Percentiles rank a stretch among this genome's conserved stretches.
Evolutionary conservation across 2,329 filamentous ascomycete species (phyloP).

Genomic region (Gnomoniopsis sp.): DNA sequence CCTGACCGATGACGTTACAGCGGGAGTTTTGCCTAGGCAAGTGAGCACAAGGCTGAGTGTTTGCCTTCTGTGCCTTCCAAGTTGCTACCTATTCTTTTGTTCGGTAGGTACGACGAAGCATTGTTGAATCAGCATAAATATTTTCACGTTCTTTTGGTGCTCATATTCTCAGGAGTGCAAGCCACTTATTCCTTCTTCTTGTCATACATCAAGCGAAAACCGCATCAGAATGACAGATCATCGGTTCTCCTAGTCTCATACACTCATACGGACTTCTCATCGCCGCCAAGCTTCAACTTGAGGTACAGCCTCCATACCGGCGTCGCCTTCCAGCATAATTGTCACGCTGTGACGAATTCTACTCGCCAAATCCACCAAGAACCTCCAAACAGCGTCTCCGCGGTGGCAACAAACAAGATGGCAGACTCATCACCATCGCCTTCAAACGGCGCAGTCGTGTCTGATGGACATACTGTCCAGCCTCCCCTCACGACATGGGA

Average conservation of each 20-base stretch:
- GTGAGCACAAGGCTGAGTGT: neutral
- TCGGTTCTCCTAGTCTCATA: neutral
- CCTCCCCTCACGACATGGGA: conserved; percentile 8
- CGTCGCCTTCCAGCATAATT: no score
- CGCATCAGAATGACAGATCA: neutral
- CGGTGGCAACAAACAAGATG: neutral
- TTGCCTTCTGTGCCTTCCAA: neutral
- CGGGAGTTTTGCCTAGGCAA: neutral
- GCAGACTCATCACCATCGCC: neutral
- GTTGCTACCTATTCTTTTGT: neutral
- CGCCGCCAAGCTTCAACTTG: neutral
- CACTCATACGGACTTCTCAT: neutral
- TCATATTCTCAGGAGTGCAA: neutral
- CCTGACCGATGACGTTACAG: conserved; percentile 7
- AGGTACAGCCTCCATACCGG: neutral
- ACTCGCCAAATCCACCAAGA: neutral
- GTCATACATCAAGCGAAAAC: neutral
- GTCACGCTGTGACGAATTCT: neutral
- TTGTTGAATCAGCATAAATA: neutral
- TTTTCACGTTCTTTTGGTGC: neutral
- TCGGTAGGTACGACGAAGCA: neutral
- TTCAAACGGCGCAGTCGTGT: neutral
- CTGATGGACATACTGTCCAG: conserved; percentile 4
- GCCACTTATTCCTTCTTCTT: no score
- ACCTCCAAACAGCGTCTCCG: no score